A percentile compares a stretch with the other conserved stretches of the same genome.
Conservation (phyloP, 2,329 filamentous ascomycete species). For the Aspergillus sp. region DNA sequence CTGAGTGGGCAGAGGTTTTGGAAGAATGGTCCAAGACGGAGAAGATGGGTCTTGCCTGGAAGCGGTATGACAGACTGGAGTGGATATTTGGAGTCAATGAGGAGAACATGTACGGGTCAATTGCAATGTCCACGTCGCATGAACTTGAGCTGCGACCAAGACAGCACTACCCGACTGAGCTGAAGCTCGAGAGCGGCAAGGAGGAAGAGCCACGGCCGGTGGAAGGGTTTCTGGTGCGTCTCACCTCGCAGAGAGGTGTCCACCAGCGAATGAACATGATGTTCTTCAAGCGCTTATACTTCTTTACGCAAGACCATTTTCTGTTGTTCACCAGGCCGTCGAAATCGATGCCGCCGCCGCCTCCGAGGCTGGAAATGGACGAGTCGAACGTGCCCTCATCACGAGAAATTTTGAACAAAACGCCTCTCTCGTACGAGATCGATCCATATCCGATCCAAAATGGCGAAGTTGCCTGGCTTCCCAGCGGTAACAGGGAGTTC, state of each 20-base stretch:
- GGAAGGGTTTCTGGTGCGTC: slow-evolving; percentile 56
- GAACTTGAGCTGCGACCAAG: slow-evolving; percentile 58
- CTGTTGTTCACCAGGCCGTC: slow-evolving; percentile 54
- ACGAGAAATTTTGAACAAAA: slow-evolving; percentile 45
- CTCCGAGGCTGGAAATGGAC: slow-evolving; percentile 42
- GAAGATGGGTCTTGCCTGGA: slow-evolving; percentile 58
- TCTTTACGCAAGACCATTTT: slow-evolving; percentile 54
- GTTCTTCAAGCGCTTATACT: slow-evolving; percentile 58
- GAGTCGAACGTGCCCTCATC: slow-evolving; percentile 44
- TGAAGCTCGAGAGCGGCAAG: slow-evolving; percentile 27
- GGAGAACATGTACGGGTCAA: slow-evolving; percentile 59
- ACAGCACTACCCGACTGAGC: slow-evolving; percentile 51
- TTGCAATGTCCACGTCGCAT: slow-evolving; percentile 58
- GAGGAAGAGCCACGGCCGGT: slow-evolving; percentile 52
- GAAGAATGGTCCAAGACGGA: slow-evolving; percentile 49
- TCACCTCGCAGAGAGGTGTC: slow-evolving; percentile 54
- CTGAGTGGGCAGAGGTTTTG: slow-evolving; percentile 52
- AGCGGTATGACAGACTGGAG: slow-evolving; percentile 58
- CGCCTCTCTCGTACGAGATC: slow-evolving; percentile 53
- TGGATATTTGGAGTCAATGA: slow-evolving; percentile 59
- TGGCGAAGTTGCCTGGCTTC: slow-evolving; percentile 49
- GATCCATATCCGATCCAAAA: slow-evolving; percentile 51
- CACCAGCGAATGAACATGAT: slow-evolving; percentile 50
- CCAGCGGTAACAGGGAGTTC: slow-evolving; percentile 36
- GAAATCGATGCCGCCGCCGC: slow-evolving; percentile 50